Base-by-base conservation (phyloP, 2,329 filamentous ascomycete genomes). In the Cytospora piceicola region DNA sequence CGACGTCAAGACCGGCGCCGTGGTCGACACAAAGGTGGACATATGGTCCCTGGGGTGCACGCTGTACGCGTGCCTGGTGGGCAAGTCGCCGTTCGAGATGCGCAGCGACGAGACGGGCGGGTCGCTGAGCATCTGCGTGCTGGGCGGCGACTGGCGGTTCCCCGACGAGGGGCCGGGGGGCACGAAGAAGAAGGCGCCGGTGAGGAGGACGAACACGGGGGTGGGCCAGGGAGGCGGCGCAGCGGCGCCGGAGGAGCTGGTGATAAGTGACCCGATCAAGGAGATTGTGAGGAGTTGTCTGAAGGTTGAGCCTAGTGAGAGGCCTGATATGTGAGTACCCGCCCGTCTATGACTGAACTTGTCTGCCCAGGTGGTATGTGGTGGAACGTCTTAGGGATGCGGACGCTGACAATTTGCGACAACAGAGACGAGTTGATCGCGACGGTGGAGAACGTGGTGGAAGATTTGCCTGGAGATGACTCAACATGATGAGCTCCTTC, bases 41-140 rank as follows among this genome's bases (percentile, higher is more conserved):
- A 96, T 99, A 70, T 99, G 95, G 95, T 96, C 92, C 20, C 81
- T 99, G 27, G 95, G 95, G 60, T 98, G 95, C 82, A 98, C 95
- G n/a, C 83, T 99, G 54, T 99, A 96, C 78, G 95, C 95, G 46
- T 98, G 95, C 74, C 85, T 99, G 12, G 93, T 98, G 32, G 95
- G 95, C 70, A 98, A 99, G 78, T 96, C 92, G 17, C 95, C 95
- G 2, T 99, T 99, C 73, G 95, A 99, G 81, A 92, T 94, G 75
- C 90, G 95, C 68, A 94, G 90, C 70, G 95, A 99, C 77, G 94
- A 99, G 81, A 98, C 95, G 0, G 95, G 95, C 70, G 95, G 95
- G 54, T 95, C 91, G 70, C 81, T 99, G 69, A 96, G 91, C 71
- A 91, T 98, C 71, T 98, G 94, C 76, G 92, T 98, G 22, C 81